Evolutionary conservation across 179 eudicot genomes (phyloP), one percentile per base, ranked within the genome.

Genomic region (Beta macrorhiza): DNA sequence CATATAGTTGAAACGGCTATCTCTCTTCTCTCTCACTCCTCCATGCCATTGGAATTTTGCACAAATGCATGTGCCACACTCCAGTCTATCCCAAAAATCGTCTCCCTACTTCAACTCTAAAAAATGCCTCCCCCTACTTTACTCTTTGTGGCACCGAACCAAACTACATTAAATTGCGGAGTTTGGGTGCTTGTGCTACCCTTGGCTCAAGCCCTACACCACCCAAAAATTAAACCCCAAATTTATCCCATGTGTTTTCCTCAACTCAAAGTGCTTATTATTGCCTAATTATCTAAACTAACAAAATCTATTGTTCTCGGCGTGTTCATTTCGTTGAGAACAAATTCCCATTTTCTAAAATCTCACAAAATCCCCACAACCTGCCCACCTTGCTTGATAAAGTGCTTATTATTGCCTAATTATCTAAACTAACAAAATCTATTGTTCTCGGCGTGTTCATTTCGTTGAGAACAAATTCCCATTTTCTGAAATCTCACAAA

Each of bases 201-300:
- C 70, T 3, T 65, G 70, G 70, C 45, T 65, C 16, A 3, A 49
- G 14, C 78, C 78, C 10, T 75, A 75, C 22, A 9, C 49, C 47
- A 7, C 67, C 12, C 63, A 75, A 20, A 75, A 76, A 44, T 55
- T 76, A 2, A 69, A 61, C 0, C 70, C 13, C 3, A 58, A 45
- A 37, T 76, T 69, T n/a, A 44, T 0, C 2, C 68, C 79, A 0
- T 76, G 79, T 76, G 70, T 76, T 0, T 76, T 76, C 17, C 0
- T 3, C 44, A 1, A 29, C 37, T 1, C 70, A 65, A 65, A 65
- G 70, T 32, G 70, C 74, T 5, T 45, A 70, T 19, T 44, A 13
- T 17, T 70, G 53, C 16, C 52, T 70, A 6, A 53, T 44, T 15
- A 53, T 25, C 13, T 3, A 47, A 47, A 47, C 51, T 7, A 47